These are phyloP conservation scores for Debaryomyces udenii DNA, from an alignment of 1,139 yeast genomes.

Conservation along the genomic window DNA sequence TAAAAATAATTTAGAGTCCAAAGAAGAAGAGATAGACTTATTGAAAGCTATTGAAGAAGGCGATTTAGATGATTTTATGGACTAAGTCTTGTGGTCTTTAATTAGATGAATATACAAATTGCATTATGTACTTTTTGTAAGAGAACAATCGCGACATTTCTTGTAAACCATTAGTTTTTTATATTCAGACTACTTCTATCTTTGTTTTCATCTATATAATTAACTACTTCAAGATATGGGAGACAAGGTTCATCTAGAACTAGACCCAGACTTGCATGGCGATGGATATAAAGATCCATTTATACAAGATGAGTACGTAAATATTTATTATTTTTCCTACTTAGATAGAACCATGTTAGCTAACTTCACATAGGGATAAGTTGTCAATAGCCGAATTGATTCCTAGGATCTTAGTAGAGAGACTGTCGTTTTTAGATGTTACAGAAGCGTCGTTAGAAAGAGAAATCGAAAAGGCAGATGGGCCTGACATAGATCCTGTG, in stretches of 20 bases:
- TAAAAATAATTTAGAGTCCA: constrained; percentile 32
- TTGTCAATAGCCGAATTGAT: constrained; percentile 43
- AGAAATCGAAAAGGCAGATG: constrained; percentile 20
- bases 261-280: constrained; percentile 31
- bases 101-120: constrained; percentile 3
- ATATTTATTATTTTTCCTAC: neutral
- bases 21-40: constrained; percentile 49
- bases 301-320: constrained; percentile 43
- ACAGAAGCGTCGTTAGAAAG: constrained; percentile 56
- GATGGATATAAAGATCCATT: constrained; percentile 41
- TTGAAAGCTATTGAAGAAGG: constrained; percentile 54
- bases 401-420: constrained; percentile 42
- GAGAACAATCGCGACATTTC: constrained; percentile 10
- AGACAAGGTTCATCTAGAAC: constrained; percentile 14
- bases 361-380: constrained; percentile 34
- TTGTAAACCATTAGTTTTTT: neutral
- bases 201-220: neutral
- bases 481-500: neutral
- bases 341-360: constrained; percentile 9
- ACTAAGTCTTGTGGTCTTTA: constrained; percentile 22
- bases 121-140: constrained; percentile 12
- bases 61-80: constrained; percentile 54
- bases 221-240: constrained; percentile 1
- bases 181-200: neutral
- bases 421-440: constrained; percentile 47